Evolutionary conservation across 768 basidiomycete species (phyloP).

Genomic region (Sarcodon sp.): DNA sequence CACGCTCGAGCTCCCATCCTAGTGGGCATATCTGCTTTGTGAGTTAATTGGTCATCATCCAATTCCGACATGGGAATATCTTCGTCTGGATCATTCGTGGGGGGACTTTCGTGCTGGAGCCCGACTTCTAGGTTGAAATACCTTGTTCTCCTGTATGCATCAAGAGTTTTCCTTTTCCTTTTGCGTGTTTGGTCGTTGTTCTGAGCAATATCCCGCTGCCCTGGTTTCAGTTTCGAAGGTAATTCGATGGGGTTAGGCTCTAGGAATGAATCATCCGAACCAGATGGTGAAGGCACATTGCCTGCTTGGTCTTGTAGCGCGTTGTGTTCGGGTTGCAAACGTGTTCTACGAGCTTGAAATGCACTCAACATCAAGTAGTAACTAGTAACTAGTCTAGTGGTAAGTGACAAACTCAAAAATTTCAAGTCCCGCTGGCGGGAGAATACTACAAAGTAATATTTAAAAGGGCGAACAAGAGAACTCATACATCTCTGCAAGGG

Average conservation of each 20-base stretch:
- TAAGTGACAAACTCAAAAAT: not conserved
- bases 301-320: constrained; percentile 4
- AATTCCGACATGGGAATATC: constrained; percentile 6
- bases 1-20: constrained; percentile 25
- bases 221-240: no score
- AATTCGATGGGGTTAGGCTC: no score
- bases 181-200: constrained; percentile 28
- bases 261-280: no score
- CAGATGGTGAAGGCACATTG: no score
- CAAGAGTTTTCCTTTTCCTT: constrained; percentile 4
- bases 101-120: constrained; percentile 8
- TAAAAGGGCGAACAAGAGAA: no score
- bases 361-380: constrained; percentile 49
- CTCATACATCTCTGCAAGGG: no score
- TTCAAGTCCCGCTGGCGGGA: not conserved
- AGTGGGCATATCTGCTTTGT: constrained; percentile 2
- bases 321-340: constrained; percentile 15
- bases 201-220: no score
- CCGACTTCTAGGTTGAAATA: constrained; percentile 12
- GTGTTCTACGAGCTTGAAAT: constrained; percentile 61
- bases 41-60: not conserved
- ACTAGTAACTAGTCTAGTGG: no score
- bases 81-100: constrained; percentile 21
- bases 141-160: not conserved
- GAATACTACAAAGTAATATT: no score